These are phyloP conservation scores for Raphanus sativus DNA, from an alignment of 345 rosid species.

Conservation along the genomic window DNA sequence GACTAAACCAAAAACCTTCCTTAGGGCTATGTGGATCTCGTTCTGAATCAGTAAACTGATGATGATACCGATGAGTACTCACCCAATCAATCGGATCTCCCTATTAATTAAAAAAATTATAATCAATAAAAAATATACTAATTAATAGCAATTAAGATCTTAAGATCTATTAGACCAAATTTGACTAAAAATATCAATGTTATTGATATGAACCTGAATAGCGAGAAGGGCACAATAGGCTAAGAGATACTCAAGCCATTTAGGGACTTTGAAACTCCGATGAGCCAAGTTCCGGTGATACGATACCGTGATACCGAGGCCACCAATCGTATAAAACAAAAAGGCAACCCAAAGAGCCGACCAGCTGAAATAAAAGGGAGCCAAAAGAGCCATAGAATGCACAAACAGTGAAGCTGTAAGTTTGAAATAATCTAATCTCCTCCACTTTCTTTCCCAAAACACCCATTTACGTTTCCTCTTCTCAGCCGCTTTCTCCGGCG, in stretches of 20 bases:
- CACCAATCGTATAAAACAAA: constrained; percentile 59
- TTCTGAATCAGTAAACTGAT: constrained; percentile 77
- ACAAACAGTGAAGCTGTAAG: constrained; percentile 50
- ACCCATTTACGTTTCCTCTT: constrained; percentile 48
- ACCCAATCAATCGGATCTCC: constrained; percentile 88
- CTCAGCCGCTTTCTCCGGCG: constrained; percentile 22
- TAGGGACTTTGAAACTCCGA: constrained; percentile 76
- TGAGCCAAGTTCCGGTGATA: constrained; percentile 77
- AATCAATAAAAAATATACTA: background rate
- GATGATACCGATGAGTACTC: constrained; percentile 87
- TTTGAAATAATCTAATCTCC: constrained; percentile 49
- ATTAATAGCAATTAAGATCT: constrained; percentile 9
- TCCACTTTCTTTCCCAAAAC: constrained; percentile 64
- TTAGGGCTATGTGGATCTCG: constrained; percentile 91
- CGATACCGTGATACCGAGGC: constrained; percentile 76
- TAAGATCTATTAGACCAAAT: constrained; percentile 3
- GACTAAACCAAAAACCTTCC: constrained; percentile 96
- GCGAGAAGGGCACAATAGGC: constrained; percentile 83
- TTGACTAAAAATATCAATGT: background rate
- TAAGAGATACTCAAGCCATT: constrained; percentile 81
- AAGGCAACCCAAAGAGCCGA: constrained; percentile 62
- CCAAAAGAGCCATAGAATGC: constrained; percentile 68
- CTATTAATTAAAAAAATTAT: background rate
- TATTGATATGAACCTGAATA: constrained; percentile 50
- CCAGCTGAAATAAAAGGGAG: constrained; percentile 80